These are phyloP conservation scores for Aspergillus ruber DNA, from an alignment of 2,329 filamentous ascomycete species.

Conservation along the genomic window DNA sequence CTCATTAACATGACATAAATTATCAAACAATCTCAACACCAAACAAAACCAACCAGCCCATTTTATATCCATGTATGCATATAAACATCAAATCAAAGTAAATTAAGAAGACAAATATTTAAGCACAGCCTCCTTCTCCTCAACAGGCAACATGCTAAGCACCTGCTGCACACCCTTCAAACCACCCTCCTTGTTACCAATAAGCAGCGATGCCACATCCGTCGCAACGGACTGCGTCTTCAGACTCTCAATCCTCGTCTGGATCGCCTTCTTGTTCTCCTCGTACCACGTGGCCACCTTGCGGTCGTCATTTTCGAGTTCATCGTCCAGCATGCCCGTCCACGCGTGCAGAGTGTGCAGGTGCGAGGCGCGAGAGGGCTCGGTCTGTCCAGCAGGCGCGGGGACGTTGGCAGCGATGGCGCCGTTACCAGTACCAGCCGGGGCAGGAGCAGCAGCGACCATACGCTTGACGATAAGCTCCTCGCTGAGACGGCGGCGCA, in stretches of 20 bases:
- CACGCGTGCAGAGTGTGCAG: constrained; percentile 74
- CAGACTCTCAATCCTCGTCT: constrained; percentile 75
- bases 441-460: constrained; percentile 41
- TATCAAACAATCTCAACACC: too few relatives aligned
- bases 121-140: constrained; percentile 79
- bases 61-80: too few relatives aligned
- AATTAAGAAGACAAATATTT: constrained; percentile 39
- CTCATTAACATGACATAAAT: too few relatives aligned
- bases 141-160: constrained; percentile 76
- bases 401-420: constrained; percentile 38
- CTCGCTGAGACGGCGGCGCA: constrained; percentile 92
- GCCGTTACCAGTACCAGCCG: constrained; percentile 27
- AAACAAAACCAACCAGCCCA: too few relatives aligned
- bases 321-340: constrained; percentile 60
- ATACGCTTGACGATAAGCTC: constrained; percentile 95
- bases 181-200: constrained; percentile 60
- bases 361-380: constrained; percentile 56
- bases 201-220: constrained; percentile 63
- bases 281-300: constrained; percentile 93
- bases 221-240: constrained; percentile 67
- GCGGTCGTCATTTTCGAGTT: constrained; percentile 73
- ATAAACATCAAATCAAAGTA: too few relatives aligned
- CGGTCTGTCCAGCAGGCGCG: constrained; percentile 22
- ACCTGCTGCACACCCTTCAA: constrained; percentile 83
- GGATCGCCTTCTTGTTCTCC: constrained; percentile 77